Evolutionary conservation across 2,329 filamentous ascomycete genomes (phyloP).

Genomic region (Cephalotrichum gorgonifer): DNA sequence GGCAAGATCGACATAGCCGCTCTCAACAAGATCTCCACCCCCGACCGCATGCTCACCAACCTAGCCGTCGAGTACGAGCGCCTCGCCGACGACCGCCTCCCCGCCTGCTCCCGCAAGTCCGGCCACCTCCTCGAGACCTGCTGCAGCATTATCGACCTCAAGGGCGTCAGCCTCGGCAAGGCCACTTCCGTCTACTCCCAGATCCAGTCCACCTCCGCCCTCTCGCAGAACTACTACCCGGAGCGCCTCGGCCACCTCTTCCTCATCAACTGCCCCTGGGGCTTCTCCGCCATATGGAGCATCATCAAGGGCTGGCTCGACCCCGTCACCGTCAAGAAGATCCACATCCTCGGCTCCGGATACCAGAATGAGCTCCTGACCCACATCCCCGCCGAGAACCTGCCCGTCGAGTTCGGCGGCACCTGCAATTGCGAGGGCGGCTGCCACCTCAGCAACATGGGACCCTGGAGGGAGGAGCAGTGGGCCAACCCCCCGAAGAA

Average conservation of each 20-base stretch:
- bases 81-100: constrained; percentile 82
- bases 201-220: constrained; percentile 70
- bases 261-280: constrained; percentile 96
- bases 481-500: constrained; percentile 49
- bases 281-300: constrained; percentile 76
- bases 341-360: constrained; percentile 71
- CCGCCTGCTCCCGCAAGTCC: constrained; percentile 87
- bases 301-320: constrained; percentile 92
- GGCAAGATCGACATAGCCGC: constrained; percentile 83
- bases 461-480: constrained; percentile 73
- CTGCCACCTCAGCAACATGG: constrained; percentile 78
- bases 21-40: constrained; percentile 88
- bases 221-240: constrained; percentile 98
- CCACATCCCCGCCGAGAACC: constrained; percentile 82
- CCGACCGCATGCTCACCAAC: constrained; percentile 92
- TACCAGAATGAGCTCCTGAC: constrained; percentile 78
- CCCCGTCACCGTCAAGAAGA: constrained; percentile 93
- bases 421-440: constrained; percentile 71
- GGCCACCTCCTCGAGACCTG: constrained; percentile 90
- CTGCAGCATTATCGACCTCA: constrained; percentile 97
- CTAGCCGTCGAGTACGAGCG: constrained; percentile 97
- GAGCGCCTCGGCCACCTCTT: constrained; percentile 94
- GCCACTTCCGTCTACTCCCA: constrained; percentile 80
- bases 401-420: constrained; percentile 80
- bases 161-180: constrained; percentile 79